phyloP scores from a whole-genome alignment of 2,329 filamentous ascomycete genomes.

The Falciphora oryzae region DNA sequence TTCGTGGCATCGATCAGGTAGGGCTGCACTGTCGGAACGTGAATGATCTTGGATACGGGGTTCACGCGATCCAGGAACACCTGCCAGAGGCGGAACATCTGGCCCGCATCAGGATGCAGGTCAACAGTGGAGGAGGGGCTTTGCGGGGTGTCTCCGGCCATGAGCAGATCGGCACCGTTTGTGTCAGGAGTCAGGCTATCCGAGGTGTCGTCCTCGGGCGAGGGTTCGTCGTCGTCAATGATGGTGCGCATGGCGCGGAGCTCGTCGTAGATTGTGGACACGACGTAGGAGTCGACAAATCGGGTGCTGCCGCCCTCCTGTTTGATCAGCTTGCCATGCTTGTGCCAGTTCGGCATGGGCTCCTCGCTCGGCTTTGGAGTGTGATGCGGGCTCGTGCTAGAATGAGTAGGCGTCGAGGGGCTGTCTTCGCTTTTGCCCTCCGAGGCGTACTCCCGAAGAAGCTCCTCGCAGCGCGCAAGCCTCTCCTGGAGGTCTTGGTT shows the following conservation, averaged over 20 bases:
- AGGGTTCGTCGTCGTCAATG: slow-evolving; percentile 46
- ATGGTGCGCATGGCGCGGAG: slow-evolving; percentile 55
- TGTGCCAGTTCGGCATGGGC: slow-evolving; percentile 32
- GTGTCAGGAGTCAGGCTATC: slow-evolving; percentile 46
- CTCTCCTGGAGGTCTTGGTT: slow-evolving; percentile 58
- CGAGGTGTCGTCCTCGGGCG: slow-evolving; percentile 35
- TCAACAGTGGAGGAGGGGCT: slow-evolving; percentile 34
- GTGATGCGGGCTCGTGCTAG: slow-evolving; percentile 14
- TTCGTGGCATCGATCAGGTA: slow-evolving; percentile 58
- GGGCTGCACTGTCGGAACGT: slow-evolving; percentile 63
- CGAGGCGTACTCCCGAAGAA: slow-evolving; percentile 50
- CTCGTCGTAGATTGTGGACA: slow-evolving; percentile 51
- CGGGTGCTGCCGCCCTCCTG: slow-evolving; percentile 48
- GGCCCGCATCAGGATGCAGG: slow-evolving; percentile 58
- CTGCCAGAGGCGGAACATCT: slow-evolving; percentile 70
- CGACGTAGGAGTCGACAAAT: slow-evolving; percentile 53
- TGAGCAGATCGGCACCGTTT: slow-evolving; percentile 41
- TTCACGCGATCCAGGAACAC: slow-evolving; percentile 69
- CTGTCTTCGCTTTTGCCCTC: slow-evolving; percentile 21
- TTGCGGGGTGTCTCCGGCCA: slow-evolving; percentile 34
- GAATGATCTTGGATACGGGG: slow-evolving; percentile 65
- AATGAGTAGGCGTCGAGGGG: slow-evolving; percentile 16
- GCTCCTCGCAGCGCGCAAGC: slow-evolving; percentile 51
- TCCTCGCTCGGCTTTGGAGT: slow-evolving; percentile 25
- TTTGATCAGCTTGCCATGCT: slow-evolving; percentile 48